Percentiles rank a stretch among this genome's conserved stretches.
These are phyloP conservation scores for Hysterangium stoloniferum DNA, from an alignment of 768 basidiomycete species.

Conservation along the genomic window DNA sequence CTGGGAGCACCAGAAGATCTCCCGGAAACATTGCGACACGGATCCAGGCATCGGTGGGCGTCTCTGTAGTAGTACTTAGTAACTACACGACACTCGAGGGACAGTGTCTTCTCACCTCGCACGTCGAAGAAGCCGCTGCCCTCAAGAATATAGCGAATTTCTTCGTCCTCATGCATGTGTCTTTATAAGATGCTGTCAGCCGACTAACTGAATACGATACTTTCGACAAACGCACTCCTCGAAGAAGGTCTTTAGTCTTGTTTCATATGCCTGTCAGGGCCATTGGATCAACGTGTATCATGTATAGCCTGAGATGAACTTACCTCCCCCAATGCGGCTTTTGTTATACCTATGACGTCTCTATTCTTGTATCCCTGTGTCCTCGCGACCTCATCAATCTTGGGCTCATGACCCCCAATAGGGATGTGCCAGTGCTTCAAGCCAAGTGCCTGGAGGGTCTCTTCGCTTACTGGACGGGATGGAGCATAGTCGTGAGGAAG, in stretches of 20 bases:
- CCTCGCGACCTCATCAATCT: slow-evolving; percentile 55
- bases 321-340: slow-evolving; percentile 70
- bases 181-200: slow-evolving; percentile 28
- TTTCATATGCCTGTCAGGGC: slow-evolving; percentile 48
- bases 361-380: slow-evolving; percentile 77
- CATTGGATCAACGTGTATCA: background rate
- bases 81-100: background rate
- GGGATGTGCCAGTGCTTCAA: slow-evolving; percentile 66
- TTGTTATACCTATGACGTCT: slow-evolving; percentile 71
- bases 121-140: slow-evolving; percentile 95
- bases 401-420: slow-evolving; percentile 39
- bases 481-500: slow-evolving; percentile 65
- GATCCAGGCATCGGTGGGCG: slow-evolving; percentile 69
- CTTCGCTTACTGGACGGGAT: slow-evolving; percentile 35
- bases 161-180: slow-evolving; percentile 94
- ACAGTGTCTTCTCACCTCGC: slow-evolving; percentile 63
- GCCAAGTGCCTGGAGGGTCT: slow-evolving; percentile 45
- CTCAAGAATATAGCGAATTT: slow-evolving; percentile 80
- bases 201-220: background rate
- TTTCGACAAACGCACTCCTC: slow-evolving; percentile 49
- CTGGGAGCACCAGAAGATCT: slow-evolving; percentile 80
- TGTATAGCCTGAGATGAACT: slow-evolving; percentile 16
- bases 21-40: slow-evolving; percentile 67
- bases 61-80: slow-evolving; percentile 49
- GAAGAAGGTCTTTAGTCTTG: slow-evolving; percentile 77